phyloP scores from a whole-genome alignment of 2,329 filamentous ascomycete genomes.

The Lecanicillium sp. region DNA sequence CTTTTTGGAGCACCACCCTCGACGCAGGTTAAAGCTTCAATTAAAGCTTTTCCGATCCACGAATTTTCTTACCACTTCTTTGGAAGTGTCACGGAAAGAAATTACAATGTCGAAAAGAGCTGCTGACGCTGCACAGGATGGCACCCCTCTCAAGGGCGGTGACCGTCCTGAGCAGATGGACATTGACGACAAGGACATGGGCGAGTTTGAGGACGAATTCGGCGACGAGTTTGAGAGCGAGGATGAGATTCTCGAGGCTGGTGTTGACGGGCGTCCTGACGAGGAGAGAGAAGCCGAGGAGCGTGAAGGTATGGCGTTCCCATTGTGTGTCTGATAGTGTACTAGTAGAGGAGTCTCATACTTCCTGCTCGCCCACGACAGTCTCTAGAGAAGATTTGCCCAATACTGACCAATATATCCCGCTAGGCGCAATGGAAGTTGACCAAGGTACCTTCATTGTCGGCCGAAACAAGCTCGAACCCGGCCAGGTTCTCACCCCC shows the following conservation, averaged over 20 bases:
- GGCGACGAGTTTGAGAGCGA: constrained; percentile 83
- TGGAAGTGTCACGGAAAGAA: too few species aligned
- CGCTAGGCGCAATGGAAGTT: constrained; percentile 66
- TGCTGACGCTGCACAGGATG: constrained; percentile 40
- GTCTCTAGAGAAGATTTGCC: too few species aligned
- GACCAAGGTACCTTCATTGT: constrained; percentile 95
- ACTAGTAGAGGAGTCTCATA: too few species aligned
- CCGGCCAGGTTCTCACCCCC: constrained; percentile 83
- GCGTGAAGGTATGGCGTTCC: constrained; percentile 43
- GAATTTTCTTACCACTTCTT: too few species aligned
- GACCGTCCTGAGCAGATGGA: constrained; percentile 58
- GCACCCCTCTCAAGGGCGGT: constrained; percentile 50
- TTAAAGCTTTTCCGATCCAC: too few species aligned
- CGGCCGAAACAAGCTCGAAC: constrained; percentile 82
- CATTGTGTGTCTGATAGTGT: too few species aligned
- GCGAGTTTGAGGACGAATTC: constrained; percentile 93
- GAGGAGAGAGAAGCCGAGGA: constrained; percentile 89
- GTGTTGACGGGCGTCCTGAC: constrained; percentile 86
- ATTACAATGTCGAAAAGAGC: constrained; percentile 54
- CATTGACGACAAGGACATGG: constrained; percentile 57
- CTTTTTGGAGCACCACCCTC: too few species aligned
- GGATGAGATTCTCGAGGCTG: constrained; percentile 89
- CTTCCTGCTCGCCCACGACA: too few species aligned
- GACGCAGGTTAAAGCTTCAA: too few species aligned
- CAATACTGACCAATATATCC: background rate